Evolutionary conservation across 176 grass and related monocot genomes (phyloP), one percentile per base, ranked within the genome.

Genomic region (Luzula sylvatica): DNA sequence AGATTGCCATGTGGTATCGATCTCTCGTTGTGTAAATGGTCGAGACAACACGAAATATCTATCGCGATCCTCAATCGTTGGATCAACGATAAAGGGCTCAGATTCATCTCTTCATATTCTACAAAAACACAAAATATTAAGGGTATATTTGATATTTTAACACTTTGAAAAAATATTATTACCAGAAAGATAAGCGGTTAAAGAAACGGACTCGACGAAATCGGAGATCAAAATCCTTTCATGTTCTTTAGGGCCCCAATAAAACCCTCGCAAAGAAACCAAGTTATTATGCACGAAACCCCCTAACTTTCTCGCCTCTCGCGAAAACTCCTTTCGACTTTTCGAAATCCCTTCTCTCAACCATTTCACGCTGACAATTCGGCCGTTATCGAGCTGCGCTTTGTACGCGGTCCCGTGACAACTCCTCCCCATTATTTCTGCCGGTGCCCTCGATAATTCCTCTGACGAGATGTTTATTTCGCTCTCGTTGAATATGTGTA

Each of bases 361-460:
- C 90, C 90, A 95, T 58, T 88, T 95, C 58, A 88, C 80, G 22
- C 73, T 81, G 35, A 95, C 56, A 45, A 76, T 52, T 41, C 78
- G 71, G 2, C 70, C 80, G 76, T 82, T 82, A 47, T 86, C 90
- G 41, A 95, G 80, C 3, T 70, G 85, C 68, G 83, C 90, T 46
- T 72, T 88, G 70, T 95, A 95, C 23, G 77, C 81, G 14, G 84
- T 95, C 21, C 90, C 90, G 72, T 95, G 90, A 56, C 90, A 88
- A 46, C 90, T 95, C 67, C 90, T 73, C 12, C 90, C 84, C 7
- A 95, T 77, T 56, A 86, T 81, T 72, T 95, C 90, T 1, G 90
- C 84, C 21, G 90, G 90, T 41, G 90, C 84, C 11, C 63, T 53
- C 52, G 90, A 88, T 17, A 95, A 75, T 60, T 95, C 83, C 46